phyloP scores from a whole-genome alignment of 2,329 filamentous ascomycete species.

The Botrytis byssoidea region DNA sequence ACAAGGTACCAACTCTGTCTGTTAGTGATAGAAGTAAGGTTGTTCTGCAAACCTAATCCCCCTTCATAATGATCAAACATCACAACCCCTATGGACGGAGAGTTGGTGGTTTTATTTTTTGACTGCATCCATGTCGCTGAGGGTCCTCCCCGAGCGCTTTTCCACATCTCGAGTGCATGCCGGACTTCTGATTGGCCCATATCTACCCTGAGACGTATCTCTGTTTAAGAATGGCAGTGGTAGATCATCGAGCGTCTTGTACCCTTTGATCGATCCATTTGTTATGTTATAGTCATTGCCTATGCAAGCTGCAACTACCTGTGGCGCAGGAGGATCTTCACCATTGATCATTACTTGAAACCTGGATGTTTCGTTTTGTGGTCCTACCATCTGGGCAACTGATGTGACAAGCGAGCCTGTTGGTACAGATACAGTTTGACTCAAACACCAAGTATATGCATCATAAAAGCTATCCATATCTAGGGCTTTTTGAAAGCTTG shows the following conservation, averaged over 20 bases:
- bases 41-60: background rate
- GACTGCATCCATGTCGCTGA: background rate
- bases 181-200: background rate
- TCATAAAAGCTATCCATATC: background rate
- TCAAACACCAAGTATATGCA: background rate
- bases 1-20: background rate
- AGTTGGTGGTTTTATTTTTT: background rate
- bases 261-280: background rate
- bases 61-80: background rate
- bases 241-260: background rate
- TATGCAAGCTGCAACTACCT: background rate
- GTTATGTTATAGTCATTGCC: background rate
- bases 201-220: background rate
- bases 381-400: background rate
- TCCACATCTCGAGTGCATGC: background rate
- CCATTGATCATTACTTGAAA: background rate
- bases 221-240: background rate
- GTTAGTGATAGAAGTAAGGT: background rate
- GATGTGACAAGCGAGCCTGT: background rate
- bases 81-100: background rate
- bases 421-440: background rate
- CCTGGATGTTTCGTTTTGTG: background rate
- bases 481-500: background rate
- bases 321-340: background rate
- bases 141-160: background rate